Base-by-base conservation (phyloP, 1,284 basidiomycete genomes). In the Albatrellus sp. region DNA sequence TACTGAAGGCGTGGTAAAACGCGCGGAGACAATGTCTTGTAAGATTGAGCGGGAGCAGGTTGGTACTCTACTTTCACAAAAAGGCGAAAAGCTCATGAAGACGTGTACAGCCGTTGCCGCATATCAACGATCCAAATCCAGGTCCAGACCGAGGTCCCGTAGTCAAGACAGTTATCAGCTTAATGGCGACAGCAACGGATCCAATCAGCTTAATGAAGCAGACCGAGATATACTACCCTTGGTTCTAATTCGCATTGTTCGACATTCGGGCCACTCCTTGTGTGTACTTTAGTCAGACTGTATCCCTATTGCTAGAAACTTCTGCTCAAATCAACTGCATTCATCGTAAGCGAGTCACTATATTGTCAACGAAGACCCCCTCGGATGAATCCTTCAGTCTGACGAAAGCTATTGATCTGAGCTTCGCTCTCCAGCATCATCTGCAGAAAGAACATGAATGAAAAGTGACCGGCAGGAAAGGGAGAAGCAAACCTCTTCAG, bases 361-460 rank as follows among this genome's bases (percentile, higher is more conserved):
- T 37, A 44, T 37, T 34, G 19, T 38, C 43, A 46, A 32, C 50
- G 50, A 43, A 52, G 49, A 16, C 49, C 47, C 11, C 52, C 50
- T 44, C 58, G 57, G 39, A 59, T 55, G 32, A 82, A 70, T 10
- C 79, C 82, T 57, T 87, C 83, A 0, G 82, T 85, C 57, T 84
- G 79, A 20, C 81, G 72, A 62, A 86, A 89, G 19, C 77, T 70
- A 48, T 77, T 74, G 53, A 91, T 88, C 46, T 84, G 77, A 5
- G 55, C 67, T 60, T 92, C 89, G 54, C 83, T 82, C 55, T 86
- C 86, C 8, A 75, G 60, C 80, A 90, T 82, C 90, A 92, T 92
- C 82, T 89, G 24, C 8, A 28, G 9, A 37, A 20, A 16, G 24
- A 14, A 13, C 43, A 42, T 35, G 32, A 36, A 16, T 9, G 24